Evolutionary conservation across 805 yeast genomes (phyloP).

Genomic region (Hanseniaspora osmophila): DNA sequence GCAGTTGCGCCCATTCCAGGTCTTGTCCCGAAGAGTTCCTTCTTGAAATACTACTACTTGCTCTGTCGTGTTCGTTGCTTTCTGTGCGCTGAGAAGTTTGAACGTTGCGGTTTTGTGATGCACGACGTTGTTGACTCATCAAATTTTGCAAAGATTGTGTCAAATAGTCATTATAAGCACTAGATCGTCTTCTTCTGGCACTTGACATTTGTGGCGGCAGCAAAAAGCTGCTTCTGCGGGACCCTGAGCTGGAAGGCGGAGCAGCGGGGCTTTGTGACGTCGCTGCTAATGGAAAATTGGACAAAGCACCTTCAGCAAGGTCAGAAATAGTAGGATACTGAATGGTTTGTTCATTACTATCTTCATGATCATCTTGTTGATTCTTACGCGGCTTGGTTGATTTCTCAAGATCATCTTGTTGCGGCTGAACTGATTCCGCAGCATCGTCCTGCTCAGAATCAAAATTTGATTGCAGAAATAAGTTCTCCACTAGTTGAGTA

Average conservation of each 20-base stretch:
- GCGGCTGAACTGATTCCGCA: neutral
- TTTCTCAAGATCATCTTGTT: neutral
- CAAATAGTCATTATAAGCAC: neutral
- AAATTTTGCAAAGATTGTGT: neutral
- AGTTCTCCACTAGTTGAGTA: conserved; percentile 21
- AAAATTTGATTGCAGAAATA: conserved; percentile 17
- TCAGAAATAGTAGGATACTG: neutral
- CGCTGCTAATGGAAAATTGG: too few relatives aligned
- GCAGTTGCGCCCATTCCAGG: conserved; percentile 19
- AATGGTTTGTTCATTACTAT: neutral
- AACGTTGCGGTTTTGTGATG: neutral
- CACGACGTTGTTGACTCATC: conserved; percentile 1
- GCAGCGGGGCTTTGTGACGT: too few relatives aligned
- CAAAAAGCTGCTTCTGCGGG: conserved; percentile 5
- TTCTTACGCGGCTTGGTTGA: neutral
- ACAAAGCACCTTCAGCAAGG: too few relatives aligned
- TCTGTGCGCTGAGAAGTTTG: neutral
- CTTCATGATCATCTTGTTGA: neutral
- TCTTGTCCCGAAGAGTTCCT: conserved; percentile 8
- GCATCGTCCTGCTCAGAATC: neutral
- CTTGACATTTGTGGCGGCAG: neutral
- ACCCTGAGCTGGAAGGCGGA: neutral
- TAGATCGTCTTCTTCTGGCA: neutral
- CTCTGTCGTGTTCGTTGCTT: neutral
- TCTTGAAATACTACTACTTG: neutral